Evolutionary conservation across 2,329 filamentous ascomycete species (phyloP).

Genomic region (Fusarium albidum): DNA sequence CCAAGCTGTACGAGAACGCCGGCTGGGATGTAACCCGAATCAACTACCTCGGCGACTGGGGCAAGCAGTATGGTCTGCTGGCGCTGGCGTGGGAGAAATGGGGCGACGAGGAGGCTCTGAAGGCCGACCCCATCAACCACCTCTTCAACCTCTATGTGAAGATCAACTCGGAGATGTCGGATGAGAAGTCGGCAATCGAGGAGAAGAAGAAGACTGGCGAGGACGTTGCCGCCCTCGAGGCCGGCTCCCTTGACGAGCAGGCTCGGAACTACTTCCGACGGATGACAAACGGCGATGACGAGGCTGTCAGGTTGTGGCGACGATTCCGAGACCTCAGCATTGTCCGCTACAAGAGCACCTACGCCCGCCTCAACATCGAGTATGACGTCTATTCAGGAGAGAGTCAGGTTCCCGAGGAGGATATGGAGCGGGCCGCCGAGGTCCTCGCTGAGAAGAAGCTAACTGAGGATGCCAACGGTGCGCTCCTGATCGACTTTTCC

Average conservation of each 20-base stretch:
- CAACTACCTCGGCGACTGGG: conserved; percentile 58
- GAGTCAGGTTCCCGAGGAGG: conserved; percentile 72
- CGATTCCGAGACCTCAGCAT: conserved; percentile 74
- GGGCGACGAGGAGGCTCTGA: conserved; percentile 75
- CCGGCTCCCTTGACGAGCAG: conserved; percentile 73
- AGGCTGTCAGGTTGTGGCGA: conserved; percentile 69
- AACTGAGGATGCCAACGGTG: conserved; percentile 75
- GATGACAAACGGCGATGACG: conserved; percentile 73
- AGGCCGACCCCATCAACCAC: conserved; percentile 80
- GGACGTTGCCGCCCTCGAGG: conserved; percentile 57
- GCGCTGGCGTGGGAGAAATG: conserved; percentile 79
- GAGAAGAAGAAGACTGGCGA: conserved; percentile 62
- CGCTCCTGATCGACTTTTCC: conserved; percentile 75
- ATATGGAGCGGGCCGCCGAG: conserved; percentile 70
- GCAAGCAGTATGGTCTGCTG: conserved; percentile 42
- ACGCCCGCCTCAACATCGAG: conserved; percentile 73
- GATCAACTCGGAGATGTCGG: conserved; percentile 73
- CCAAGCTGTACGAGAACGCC: conserved; percentile 73
- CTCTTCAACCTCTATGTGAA: conserved; percentile 83
- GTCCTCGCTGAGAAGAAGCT: conserved; percentile 71
- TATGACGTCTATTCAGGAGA: conserved; percentile 79
- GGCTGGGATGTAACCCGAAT: conserved; percentile 79
- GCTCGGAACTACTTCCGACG: conserved; percentile 76
- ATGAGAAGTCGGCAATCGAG: conserved; percentile 73
- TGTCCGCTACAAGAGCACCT: conserved; percentile 71